phyloP scores from a whole-genome alignment of 495 filamentous ascomycete genomes.

The Tuber umbilicatum region DNA sequence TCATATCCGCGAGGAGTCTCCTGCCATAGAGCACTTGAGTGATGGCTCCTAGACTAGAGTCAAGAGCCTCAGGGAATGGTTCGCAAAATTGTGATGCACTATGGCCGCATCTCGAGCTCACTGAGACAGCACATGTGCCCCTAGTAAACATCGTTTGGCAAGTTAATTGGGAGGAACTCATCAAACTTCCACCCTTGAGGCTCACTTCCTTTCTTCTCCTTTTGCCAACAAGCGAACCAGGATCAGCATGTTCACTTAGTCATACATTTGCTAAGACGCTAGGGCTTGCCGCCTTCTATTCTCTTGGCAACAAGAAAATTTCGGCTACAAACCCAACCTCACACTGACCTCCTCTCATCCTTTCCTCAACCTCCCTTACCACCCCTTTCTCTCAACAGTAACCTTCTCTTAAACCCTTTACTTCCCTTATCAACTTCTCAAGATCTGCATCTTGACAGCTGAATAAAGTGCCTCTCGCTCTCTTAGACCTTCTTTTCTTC shows the following conservation, averaged over 20 bases:
- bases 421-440: slow-evolving; percentile 23
- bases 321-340: slow-evolving; percentile 18
- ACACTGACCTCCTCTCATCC: slow-evolving; percentile 38
- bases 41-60: not conserved
- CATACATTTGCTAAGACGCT: not conserved
- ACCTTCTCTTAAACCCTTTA: slow-evolving; percentile 28
- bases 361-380: slow-evolving; percentile 28
- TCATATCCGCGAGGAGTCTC: not conserved
- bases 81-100: not conserved
- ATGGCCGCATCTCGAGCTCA: not conserved
- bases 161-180: not conserved
- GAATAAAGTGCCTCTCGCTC: slow-evolving; percentile 13
- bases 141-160: not conserved
- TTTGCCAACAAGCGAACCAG: not conserved
- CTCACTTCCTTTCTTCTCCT: not conserved
- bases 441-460: slow-evolving; percentile 19
- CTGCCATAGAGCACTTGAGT: not conserved
- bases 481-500: slow-evolving; percentile 12
- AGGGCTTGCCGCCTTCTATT: not conserved
- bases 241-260: not conserved
- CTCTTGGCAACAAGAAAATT: slow-evolving; percentile 5
- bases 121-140: not conserved
- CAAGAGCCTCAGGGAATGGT: not conserved
- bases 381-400: slow-evolving; percentile 38
- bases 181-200: not conserved